Percentiles rank a stretch among this genome's conserved stretches.
Conservation (phyloP, 2,329 filamentous ascomycete genomes). For the Trichoderma sp. region DNA sequence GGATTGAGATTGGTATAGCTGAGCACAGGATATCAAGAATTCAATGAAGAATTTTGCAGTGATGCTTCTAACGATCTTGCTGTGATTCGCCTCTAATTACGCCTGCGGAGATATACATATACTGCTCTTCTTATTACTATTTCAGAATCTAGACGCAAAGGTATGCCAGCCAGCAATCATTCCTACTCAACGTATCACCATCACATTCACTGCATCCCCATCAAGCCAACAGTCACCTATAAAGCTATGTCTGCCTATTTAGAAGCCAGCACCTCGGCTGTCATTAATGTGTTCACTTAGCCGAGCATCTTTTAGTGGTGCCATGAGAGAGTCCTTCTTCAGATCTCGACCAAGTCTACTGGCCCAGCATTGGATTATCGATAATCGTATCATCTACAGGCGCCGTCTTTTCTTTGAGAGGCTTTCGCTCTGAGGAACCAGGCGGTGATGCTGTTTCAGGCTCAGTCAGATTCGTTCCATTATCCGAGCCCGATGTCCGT, state of each 20-base stretch:
- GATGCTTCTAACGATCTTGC: not conserved
- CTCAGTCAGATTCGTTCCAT: slow-evolving; percentile 4
- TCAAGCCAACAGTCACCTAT: not conserved
- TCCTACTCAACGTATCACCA: not conserved
- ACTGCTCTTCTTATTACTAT: not conserved
- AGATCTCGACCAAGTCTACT: not conserved
- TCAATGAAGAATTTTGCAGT: not conserved
- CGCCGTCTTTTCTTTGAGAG: not conserved
- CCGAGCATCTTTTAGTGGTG: fast-evolving
- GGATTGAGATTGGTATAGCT: not conserved
- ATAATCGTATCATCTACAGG: not conserved
- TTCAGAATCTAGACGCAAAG: not conserved
- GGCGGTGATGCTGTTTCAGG: not conserved
- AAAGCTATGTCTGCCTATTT: not conserved
- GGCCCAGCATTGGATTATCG: not conserved
- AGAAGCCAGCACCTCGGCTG: not conserved
- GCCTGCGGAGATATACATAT: not conserved
- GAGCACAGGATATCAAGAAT: not conserved
- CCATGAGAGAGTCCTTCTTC: not conserved
- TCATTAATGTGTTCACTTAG: not conserved
- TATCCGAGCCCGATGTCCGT: not conserved
- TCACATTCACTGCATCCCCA: not conserved
- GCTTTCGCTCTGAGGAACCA: not conserved
- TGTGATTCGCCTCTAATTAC: not conserved
- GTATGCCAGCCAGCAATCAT: not conserved